Base-by-base conservation (phyloP, 1,139 yeast species). In the Blastobotrys aristatus region DNA sequence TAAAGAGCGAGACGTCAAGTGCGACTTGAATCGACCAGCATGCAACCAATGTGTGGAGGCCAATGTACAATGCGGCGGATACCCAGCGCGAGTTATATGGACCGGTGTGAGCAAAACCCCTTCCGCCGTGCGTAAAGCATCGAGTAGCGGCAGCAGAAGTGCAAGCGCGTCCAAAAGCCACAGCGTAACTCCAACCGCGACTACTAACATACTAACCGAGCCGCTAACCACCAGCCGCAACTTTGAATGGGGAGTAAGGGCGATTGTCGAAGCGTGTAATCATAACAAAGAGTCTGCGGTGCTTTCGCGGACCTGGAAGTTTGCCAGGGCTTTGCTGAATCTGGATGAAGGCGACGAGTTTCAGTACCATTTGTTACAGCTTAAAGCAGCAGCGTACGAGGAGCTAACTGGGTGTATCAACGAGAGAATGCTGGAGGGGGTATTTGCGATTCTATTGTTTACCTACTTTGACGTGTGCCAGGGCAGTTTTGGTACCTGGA, bases 221-320 rank as follows among this genome's bases (percentile, higher is more conserved):
- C 10, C 16, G 6, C 11, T n/a, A 34, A 17, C 3, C 16, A 17
- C 24, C 13, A 20, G 21, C 13, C 16, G 18, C n/a, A 48, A 55
- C 43, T 56, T 56, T 47, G 33, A 45, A 5, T 56, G 59, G 59
- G 59, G 59, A 2, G 51, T 56, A 39, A 56, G 55, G 41, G 59
- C 58, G 7, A 55, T 56, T 18, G 40, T 50, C 14, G 48, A 56
- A 6, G 59, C 59, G n/a, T 51, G 42, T 40, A 46, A 48, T 11
- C 57, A 55, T 44, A 54, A 53, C 14, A 16, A 32, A 8, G 31
- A 37, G 14, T 37, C 47, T 7, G 22, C 52, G 31, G 49, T 50
- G 22, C 46, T 56, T 14, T 40, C 50, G 11, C 50, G 55, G n/a
- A 53, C 50, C 7, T 56, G 59, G 59, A 52, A 53, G 36, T 56